phyloP scores from a whole-genome alignment of 1,284 basidiomycete genomes.

The Limonomyces culmigenus region DNA sequence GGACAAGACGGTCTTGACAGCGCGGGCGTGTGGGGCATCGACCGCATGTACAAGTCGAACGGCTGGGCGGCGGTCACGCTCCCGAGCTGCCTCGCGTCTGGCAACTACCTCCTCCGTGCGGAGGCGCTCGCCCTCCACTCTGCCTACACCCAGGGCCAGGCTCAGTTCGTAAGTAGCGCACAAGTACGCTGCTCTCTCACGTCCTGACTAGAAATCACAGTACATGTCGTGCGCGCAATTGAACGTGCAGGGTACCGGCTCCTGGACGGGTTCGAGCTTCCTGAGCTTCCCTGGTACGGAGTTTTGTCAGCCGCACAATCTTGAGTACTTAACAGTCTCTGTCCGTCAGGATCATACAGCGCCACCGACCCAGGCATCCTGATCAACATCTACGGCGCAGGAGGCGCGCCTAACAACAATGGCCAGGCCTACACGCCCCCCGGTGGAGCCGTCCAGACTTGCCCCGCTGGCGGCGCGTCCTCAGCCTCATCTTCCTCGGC shows the following conservation, averaged over 20 bases:
- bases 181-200: constrained; percentile 1
- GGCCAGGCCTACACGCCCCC: constrained; percentile 24
- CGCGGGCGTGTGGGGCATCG: constrained; percentile 27
- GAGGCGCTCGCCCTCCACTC: constrained; percentile 36
- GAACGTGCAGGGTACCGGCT: no score
- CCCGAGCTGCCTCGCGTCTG: constrained; percentile 25
- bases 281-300: no score
- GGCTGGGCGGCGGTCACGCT: constrained; percentile 33
- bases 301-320: no score
- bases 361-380: constrained; percentile 28
- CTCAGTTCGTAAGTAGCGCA: no score
- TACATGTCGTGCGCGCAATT: no score
- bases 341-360: no score
- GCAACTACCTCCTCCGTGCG: constrained; percentile 32
- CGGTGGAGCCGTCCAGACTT: constrained; percentile 12
- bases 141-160: constrained; percentile 24
- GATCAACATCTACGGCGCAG: constrained; percentile 11
- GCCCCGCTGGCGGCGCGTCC: no score
- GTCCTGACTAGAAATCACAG: background rate
- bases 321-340: no score
- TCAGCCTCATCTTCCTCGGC: no score
- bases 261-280: no score
- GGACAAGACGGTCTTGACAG: constrained; percentile 28
- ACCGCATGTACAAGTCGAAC: constrained; percentile 23
- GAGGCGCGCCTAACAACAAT: constrained; percentile 32